A percentile compares a stretch with the other conserved stretches of the same genome.
Conservation (phyloP, 805 yeast genomes). For the Peterozyma toletana region DNA sequence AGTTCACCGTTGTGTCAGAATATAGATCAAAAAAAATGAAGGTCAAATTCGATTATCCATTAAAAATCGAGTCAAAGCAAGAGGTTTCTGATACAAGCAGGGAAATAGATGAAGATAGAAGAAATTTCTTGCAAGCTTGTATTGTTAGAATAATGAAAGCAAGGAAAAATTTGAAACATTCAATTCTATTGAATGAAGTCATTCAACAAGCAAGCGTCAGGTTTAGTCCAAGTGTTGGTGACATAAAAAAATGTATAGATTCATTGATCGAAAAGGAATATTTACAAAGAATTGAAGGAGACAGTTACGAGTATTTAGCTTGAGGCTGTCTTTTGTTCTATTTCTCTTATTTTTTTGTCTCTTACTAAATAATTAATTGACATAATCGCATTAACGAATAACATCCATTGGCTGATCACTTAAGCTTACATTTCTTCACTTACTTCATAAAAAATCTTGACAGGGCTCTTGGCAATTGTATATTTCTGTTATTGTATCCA, state of each 20-base stretch:
- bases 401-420: too few species aligned
- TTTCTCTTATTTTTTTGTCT: too few species aligned
- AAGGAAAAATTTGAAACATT: slow-evolving; percentile 71
- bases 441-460: too few species aligned
- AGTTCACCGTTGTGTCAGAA: slow-evolving; percentile 66
- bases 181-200: slow-evolving; percentile 78
- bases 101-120: slow-evolving; percentile 72
- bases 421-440: too few species aligned
- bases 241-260: slow-evolving; percentile 83
- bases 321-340: slow-evolving; percentile 16
- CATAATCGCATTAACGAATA: too few species aligned
- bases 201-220: slow-evolving; percentile 73
- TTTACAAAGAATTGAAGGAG: slow-evolving; percentile 66
- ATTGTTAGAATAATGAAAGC: slow-evolving; percentile 97
- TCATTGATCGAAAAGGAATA: slow-evolving; percentile 81
- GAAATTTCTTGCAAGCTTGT: slow-evolving; percentile 78
- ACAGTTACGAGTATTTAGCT: slow-evolving; percentile 77
- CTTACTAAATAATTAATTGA: too few species aligned
- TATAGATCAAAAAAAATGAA: slow-evolving; percentile 80
- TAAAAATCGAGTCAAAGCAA: slow-evolving; percentile 47
- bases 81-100: slow-evolving; percentile 70
- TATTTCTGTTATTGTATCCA: too few species aligned
- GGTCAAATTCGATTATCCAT: slow-evolving; percentile 54
- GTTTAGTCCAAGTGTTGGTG: slow-evolving; percentile 79
- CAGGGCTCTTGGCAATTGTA: too few species aligned